phyloP scores from a whole-genome alignment of 495 filamentous ascomycete species.

The Aspergillus hancockii region DNA sequence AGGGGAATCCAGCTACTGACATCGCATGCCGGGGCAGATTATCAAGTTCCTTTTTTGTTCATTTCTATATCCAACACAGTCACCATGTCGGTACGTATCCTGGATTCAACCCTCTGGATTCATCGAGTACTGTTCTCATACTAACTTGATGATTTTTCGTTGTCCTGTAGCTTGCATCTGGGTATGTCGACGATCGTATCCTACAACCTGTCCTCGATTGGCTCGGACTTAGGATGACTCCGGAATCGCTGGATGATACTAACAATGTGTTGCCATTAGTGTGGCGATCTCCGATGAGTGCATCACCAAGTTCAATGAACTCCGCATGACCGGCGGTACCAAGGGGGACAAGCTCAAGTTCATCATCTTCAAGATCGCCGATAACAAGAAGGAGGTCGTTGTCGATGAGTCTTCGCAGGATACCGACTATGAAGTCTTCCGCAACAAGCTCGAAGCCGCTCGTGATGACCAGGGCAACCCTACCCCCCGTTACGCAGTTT shows the following conservation, averaged over 20 bases:
- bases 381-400: conserved; percentile 87
- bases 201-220: conserved; percentile 9
- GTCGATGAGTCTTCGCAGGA: conserved; percentile 71
- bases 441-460: conserved; percentile 72
- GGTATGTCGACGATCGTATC: conserved; percentile 32
- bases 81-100: conserved; percentile 45
- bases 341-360: conserved; percentile 79
- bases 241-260: conserved; percentile 18
- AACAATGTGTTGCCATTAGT: conserved; percentile 46
- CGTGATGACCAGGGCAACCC: conserved; percentile 64
- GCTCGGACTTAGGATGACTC: background rate
- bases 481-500: conserved; percentile 85
- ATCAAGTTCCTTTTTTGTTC: conserved; percentile 26
- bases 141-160: conserved; percentile 21
- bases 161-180: conserved; percentile 44
- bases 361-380: conserved; percentile 95
- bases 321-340: conserved; percentile 78
- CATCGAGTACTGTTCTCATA: conserved; percentile 4
- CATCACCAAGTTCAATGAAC: conserved; percentile 80
- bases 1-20: conserved; percentile 22
- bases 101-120: background rate
- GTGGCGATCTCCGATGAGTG: conserved; percentile 79
- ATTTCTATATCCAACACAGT: conserved; percentile 26
- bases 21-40: conserved; percentile 38
- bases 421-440: conserved; percentile 74